Evolutionary conservation across 768 basidiomycete species (phyloP), one percentile per base, ranked within the genome.

Genomic region (Pleurotus giganteus): DNA sequence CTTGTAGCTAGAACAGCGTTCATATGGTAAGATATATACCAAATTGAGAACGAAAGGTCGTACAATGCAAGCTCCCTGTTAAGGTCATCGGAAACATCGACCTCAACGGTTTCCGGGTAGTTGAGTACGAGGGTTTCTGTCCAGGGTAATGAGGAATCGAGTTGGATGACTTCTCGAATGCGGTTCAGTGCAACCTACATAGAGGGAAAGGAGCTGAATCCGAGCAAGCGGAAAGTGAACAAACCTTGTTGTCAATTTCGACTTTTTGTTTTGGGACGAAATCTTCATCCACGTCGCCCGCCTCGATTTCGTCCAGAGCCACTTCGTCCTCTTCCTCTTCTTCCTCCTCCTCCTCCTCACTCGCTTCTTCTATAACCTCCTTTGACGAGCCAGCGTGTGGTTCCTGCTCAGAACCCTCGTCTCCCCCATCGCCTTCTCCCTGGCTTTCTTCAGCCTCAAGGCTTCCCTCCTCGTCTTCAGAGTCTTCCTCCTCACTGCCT

Each of bases 1-100:
- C 69, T 98, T 98, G 76, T 98, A 98, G 72, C 96, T 98, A 64
- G 2, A 59, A 29, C 24, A 55, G 19, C 52, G 11, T 37, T 31
- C 36, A 57, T 29, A 31, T 4, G 37, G 47, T 46, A 15, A 31
- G 34, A 15, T 21, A 34, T n/a, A 54, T n/a, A 31, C 9, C n/a
- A 39, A 49, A 39, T 17, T 44, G 51, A 43, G 34, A 36, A 19
- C 23, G 36, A 34, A 42, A 32, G 24, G 6, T 78, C 91, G 57
- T 69, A 98, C 94, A 99, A 98, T 15, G 93, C 91, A 39, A 98
- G 82, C 72, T 99, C 97, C 56, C 97, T 89, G 61, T 91, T 89
- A 23, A 99, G 78, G 69, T 98, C 96, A 68, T 94, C 89, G 50
- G 89, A 70, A 23, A 93, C 85, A 60, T 93, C 88, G 28, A 85